Base-by-base conservation (phyloP, 768 basidiomycete species). In the Trametes villosa region DNA sequence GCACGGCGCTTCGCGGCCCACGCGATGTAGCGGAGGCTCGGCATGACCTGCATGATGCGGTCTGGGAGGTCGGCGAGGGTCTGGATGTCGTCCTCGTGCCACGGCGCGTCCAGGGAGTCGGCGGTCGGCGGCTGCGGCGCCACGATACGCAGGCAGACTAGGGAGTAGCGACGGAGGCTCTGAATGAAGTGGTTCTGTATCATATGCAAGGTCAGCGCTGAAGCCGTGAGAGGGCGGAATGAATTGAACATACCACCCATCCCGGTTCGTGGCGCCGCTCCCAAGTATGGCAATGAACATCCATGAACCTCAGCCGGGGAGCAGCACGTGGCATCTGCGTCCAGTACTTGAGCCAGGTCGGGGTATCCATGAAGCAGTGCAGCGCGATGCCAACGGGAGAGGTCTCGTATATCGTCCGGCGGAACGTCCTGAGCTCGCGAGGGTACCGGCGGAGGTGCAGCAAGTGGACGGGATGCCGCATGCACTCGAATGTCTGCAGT, bases 231-330 rank as follows among this genome's bases (percentile, higher is more conserved):
- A 52, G n/a, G n/a, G n/a, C n/a, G n/a, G n/a, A 12, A 30, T 17
- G 22, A 15, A 17, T 3, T 15, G 17, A 1, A 36, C 58, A 45
- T 33, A 59, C 59, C 47, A 49, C 59, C 59, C 59, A 60, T 40
- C 59, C 59, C 1, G 26, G 53, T 18, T 49, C 46, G 9, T 53
- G 59, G 17, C 29, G 46, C 9, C 47, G 33, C 30, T 60, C 53
- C 53, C 52, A 60, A 3, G 59, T 60, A 24, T 60, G 59, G n/a
- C 59, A 60, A 30, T 60, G 53, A 4, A 60, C 47, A 22, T 60
- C 59, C 46, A 55, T 27, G 59, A 60, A 54, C 30, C 52, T 29
- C 26, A 60, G 45, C 24, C 59, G 26, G 17, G 59, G 59, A 4
- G 59, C 59, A 9, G 53, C 40, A 30, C 53, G 46, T 15, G 44